Percentiles rank a stretch among this genome's conserved stretches.
phyloP scores from a whole-genome alignment of 1,139 yeast species.

The Pichia cactophila region DNA sequence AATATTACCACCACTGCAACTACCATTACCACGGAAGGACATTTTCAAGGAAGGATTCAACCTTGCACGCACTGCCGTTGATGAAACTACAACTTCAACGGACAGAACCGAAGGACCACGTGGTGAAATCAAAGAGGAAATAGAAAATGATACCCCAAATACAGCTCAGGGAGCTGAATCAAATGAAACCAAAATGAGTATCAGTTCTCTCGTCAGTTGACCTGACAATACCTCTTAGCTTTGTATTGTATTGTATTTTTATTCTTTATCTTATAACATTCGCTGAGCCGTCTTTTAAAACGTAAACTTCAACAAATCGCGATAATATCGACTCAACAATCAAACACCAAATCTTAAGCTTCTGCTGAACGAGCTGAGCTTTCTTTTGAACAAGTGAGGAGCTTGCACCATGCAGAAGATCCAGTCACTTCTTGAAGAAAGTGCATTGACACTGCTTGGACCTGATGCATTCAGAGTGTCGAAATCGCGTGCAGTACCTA shows the following conservation, averaged over 20 bases:
- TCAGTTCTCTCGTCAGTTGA: slow-evolving; percentile 11
- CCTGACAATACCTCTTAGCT: neutral
- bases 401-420: neutral
- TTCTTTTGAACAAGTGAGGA: too few relatives aligned
- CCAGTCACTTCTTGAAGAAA: neutral
- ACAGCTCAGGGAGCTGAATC: neutral
- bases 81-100: neutral
- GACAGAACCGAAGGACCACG: slow-evolving; percentile 9
- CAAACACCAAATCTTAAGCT: too few relatives aligned
- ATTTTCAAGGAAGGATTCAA: slow-evolving; percentile 17
- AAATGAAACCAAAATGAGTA: slow-evolving; percentile 10
- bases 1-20: neutral
- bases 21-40: slow-evolving; percentile 9
- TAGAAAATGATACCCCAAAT: neutral
- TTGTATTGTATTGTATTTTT: too few relatives aligned
- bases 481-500: neutral
- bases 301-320: too few relatives aligned
- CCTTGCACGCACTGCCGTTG: slow-evolving; percentile 3
- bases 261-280: too few relatives aligned
- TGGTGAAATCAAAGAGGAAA: slow-evolving; percentile 2
- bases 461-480: neutral
- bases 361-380: too few relatives aligned
- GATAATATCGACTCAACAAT: too few relatives aligned
- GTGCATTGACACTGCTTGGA: neutral
- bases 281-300: too few relatives aligned